Percentiles rank a stretch among this genome's conserved stretches.
Evolutionary conservation across 2,329 filamentous ascomycete species (phyloP).

Genomic region (Pyrenophora graminea): DNA sequence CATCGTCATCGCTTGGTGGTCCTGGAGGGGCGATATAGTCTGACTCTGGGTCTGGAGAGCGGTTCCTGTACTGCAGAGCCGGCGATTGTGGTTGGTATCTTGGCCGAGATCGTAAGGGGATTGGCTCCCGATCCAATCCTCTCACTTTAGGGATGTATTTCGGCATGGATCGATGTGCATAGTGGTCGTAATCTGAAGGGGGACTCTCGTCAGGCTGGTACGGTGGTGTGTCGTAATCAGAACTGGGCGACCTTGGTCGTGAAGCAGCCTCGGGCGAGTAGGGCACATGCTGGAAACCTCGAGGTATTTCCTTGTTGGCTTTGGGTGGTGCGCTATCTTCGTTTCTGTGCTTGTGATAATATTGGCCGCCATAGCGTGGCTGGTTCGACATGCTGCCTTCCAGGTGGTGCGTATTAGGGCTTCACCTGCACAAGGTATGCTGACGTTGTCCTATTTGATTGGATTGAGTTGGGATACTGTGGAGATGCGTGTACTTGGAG

Average conservation of each 20-base stretch:
- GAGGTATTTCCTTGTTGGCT: neutral
- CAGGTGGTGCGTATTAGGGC: neutral
- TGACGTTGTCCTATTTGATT: constrained; percentile 6
- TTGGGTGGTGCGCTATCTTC: neutral
- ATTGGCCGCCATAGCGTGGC: constrained; percentile 1
- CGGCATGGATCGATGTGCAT: constrained; percentile 1
- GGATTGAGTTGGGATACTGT: neutral
- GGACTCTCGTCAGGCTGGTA: neutral
- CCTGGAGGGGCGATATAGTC: constrained; percentile 4
- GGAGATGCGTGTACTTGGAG: constrained; percentile 1
- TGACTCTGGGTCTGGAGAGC: constrained; percentile 2
- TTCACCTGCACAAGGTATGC: neutral
- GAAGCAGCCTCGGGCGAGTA: constrained; percentile 11
- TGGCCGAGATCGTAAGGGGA: neutral
- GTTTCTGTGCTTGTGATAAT: constrained; percentile 2
- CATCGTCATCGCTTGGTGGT: constrained; percentile 9
- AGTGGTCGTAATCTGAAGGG: neutral
- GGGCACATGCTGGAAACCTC: constrained; percentile 1
- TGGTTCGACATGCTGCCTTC: constrained; percentile 5
- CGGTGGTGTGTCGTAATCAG: constrained; percentile 9
- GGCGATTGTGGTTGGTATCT: neutral
- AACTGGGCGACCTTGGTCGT: constrained; percentile 2
- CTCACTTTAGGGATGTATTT: constrained; percentile 2
- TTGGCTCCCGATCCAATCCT: neutral
- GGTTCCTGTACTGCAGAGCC: neutral